Evolutionary conservation across 75 land plant species (phyloP), one percentile per base, ranked within the genome.

Genomic region (Larix kaempferi): DNA sequence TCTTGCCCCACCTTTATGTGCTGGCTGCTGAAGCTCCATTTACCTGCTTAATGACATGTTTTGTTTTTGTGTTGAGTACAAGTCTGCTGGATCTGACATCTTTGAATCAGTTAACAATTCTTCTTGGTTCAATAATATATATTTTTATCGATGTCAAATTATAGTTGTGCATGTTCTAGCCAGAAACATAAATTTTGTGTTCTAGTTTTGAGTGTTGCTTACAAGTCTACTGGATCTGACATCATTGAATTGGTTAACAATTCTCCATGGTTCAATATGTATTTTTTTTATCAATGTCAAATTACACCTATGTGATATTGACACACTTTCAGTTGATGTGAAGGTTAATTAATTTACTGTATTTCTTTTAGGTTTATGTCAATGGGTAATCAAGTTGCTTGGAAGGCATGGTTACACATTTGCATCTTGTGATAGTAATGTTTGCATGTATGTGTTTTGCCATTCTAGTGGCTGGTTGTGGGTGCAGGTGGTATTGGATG

Each of bases 401-500:
- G 35, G 17, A 39, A 21, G 3, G 23, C 39, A 35, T 21, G 10
- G 21, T 67, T 67, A 19, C n/a, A 67, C 44, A 67, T 37, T 67
- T 69, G 41, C n/a, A 17, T 33, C 23, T 60, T 75, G 27, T n/a
- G 39, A 33, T 60, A 65, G 29, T 39, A 22, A 41, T 76, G 3
- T 33, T 76, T 25, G 23, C 14, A 15, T 69, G 17, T 64, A 35
- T 65, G 39, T 58, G 74, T 22, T 71, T 74, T 73, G 75, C 75
- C 35, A 22, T 73, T 52, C 75, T 83, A 87, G 89, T 87, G 89
- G 89, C 84, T 87, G 65, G 89, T 87, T 69, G 87, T 87, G 17
- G 89, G 89, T 23, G 89, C 89, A 59, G 89, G 89, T 61, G 88
- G 88, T 14, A 71, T 87, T 56, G 89, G 89, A 33, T 87, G 79